Base-by-base conservation (phyloP, 352 stramenopile species). In the Globisporangium orthogonon region DNA sequence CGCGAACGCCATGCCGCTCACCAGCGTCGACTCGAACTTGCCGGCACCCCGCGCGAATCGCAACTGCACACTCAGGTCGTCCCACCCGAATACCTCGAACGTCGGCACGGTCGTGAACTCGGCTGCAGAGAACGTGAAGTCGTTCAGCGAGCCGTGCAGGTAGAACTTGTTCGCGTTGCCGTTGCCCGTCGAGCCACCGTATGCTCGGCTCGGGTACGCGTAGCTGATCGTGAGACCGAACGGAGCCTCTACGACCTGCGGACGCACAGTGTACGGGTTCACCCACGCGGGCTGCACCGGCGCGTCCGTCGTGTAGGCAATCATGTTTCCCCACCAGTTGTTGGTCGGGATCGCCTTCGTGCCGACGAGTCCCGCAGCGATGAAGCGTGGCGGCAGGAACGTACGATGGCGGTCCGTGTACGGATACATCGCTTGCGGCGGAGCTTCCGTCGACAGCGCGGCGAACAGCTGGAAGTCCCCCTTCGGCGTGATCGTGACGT, bases 1-100 rank as follows among this genome's bases (percentile, higher is more conserved):
- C 54, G 89, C 78, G 60, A 75, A 93, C 29, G 78, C 69, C 83
- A 93, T 93, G 43, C 78, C 83, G 30, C 66, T 87, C 45, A 91
- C 75, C 40, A 88, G 65, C 49, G 52, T 73, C 9, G 71, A 69
- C 33, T 78, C 73, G 1, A 93, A 50, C 54, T 54, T 2, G 66
- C 17, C 5, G n/a, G 7, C 43, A 60, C 4, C n/a, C 43, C 6
- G 10, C 17, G 68, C 37, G 30, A 89, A 74, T 40, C 74, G 62
- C 31, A 87, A 62, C 18, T 61, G 75, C 47, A 89, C 82, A 11
- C 83, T 76, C 3, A 87, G 55, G 53, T 93, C 83, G 3, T 69
- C 74, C 83, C 83, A 93, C 46, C 72, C 71, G 7, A 65, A 65
- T 23, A 92, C 72, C 2, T 74, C 65, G 49, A 87, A 77, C 17